phyloP scores from a whole-genome alignment of 192 early-diverging fungal genomes.

The Glomus cerebriforme region DNA sequence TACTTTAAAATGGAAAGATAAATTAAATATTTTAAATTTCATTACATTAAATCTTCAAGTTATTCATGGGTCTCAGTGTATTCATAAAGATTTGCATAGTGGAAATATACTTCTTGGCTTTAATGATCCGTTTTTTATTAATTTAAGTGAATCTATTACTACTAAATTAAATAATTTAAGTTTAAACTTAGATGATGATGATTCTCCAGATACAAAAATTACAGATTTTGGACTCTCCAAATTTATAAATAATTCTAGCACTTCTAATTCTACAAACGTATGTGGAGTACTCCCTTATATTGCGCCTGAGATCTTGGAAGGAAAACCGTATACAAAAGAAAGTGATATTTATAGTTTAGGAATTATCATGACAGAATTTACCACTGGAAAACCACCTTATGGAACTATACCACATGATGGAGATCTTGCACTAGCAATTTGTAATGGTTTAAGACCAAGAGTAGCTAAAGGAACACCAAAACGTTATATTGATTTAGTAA shows the following conservation, averaged over 20 bases:
- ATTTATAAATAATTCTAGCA: constrained; percentile 4
- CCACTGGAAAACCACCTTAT: constrained; percentile 42
- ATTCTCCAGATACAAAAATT: constrained; percentile 29
- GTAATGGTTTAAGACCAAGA: constrained; percentile 1
- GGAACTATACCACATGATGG: not conserved
- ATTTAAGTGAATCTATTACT: constrained; percentile 30
- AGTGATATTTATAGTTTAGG: constrained; percentile 47
- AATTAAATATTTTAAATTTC: not conserved
- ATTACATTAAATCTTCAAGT: not conserved
- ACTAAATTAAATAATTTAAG: not conserved
- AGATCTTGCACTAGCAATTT: not conserved
- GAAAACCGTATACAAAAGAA: constrained; percentile 35
- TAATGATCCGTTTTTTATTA: not conserved
- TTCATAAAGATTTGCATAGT: constrained; percentile 37
- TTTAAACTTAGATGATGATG: not conserved
- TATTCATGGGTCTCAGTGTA: constrained; percentile 39
- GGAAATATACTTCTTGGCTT: constrained; percentile 10
- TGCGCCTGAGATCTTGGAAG: constrained; percentile 41
- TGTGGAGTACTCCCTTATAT: constrained; percentile 45
- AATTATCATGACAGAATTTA: constrained; percentile 45
- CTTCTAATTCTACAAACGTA: constrained; percentile 30
- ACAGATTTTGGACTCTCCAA: constrained; percentile 28
- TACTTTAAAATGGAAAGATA: constrained; percentile 7
- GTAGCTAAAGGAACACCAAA: not conserved
- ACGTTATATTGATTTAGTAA: constrained; percentile 1